phyloP scores from a whole-genome alignment of 768 basidiomycete genomes.

The Symmetrospora coprosmae region DNA sequence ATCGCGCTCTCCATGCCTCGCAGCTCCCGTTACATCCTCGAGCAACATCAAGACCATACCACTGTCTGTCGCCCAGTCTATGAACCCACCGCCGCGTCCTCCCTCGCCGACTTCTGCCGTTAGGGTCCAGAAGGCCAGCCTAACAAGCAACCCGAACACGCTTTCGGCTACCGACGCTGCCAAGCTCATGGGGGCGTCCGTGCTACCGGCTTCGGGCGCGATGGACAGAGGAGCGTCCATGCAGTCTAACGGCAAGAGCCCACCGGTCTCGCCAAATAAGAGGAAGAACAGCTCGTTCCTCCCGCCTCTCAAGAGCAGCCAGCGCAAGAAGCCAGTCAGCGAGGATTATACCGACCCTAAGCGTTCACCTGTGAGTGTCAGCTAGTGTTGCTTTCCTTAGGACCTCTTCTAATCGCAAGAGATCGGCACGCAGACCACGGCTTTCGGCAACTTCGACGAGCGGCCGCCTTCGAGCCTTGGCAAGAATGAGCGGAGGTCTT shows the following conservation, averaged over 20 bases:
- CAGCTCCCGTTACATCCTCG: conserved; percentile 87
- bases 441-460: too few species aligned
- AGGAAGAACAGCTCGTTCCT: conserved; percentile 9
- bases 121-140: conserved; percentile 56
- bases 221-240: not conserved
- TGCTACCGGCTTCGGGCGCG: not conserved
- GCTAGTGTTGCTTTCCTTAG: too few species aligned
- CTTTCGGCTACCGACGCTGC: conserved; percentile 34
- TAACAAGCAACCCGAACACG: conserved; percentile 36
- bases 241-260: not conserved
- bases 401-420: too few species aligned
- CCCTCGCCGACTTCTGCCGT: conserved; percentile 90
- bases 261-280: not conserved
- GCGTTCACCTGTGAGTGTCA: conserved; percentile 9
- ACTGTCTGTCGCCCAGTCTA: conserved; percentile 80
- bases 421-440: too few species aligned
- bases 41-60: conserved; percentile 95
- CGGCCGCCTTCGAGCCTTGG: too few species aligned
- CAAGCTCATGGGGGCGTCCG: conserved; percentile 37
- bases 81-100: conserved; percentile 89
- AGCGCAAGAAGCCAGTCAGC: conserved; percentile 11
- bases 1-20: not conserved
- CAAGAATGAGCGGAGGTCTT: too few species aligned
- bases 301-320: not conserved
- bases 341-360: not conserved